Conservation (phyloP, 1,284 basidiomycete genomes). For the Malassezia pachydermatis region DNA sequence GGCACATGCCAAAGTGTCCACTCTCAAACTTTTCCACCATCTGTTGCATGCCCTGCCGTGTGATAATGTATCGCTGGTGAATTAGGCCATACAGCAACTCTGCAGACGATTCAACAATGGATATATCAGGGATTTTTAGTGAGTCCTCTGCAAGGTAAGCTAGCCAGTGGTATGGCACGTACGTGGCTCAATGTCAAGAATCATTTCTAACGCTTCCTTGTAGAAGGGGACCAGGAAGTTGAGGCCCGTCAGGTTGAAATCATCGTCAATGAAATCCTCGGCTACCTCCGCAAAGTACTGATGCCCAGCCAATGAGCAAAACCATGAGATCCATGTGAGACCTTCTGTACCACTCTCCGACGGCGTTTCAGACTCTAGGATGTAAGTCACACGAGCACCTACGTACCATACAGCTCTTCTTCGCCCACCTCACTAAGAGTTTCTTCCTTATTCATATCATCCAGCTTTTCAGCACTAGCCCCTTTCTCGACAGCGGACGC, state of each 20-base stretch:
- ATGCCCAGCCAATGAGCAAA: conserved; percentile 92
- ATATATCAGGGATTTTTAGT: conserved; percentile 68
- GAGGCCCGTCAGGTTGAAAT: conserved; percentile 95
- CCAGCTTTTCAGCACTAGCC: background rate
- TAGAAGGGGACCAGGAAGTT: conserved; percentile 92
- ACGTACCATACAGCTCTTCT: conserved; percentile 17
- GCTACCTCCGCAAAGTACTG: conserved; percentile 82
- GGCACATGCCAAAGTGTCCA: conserved; percentile 85
- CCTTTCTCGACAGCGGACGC: background rate
- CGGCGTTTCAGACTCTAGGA: conserved; percentile 29
- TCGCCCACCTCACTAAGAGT: conserved; percentile 13
- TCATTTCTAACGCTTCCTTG: conserved; percentile 99
- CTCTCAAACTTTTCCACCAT: conserved; percentile 97
- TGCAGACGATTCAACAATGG: conserved; percentile 93
- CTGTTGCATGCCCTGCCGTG: conserved; percentile 78
- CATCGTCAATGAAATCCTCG: conserved; percentile 98
- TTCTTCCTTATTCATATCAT: conserved; percentile 1
- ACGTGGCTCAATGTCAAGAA: conserved; percentile 90
- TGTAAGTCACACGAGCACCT: background rate
- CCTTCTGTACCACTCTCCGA: conserved; percentile 44
- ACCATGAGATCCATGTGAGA: conserved; percentile 95
- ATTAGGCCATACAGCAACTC: conserved; percentile 95
- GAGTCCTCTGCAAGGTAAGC: conserved; percentile 64
- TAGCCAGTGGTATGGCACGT: background rate
- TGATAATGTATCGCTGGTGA: conserved; percentile 93